Evolutionary conservation across 2,329 filamentous ascomycete species (phyloP).

Genomic region (Cryphonectria radicalis): DNA sequence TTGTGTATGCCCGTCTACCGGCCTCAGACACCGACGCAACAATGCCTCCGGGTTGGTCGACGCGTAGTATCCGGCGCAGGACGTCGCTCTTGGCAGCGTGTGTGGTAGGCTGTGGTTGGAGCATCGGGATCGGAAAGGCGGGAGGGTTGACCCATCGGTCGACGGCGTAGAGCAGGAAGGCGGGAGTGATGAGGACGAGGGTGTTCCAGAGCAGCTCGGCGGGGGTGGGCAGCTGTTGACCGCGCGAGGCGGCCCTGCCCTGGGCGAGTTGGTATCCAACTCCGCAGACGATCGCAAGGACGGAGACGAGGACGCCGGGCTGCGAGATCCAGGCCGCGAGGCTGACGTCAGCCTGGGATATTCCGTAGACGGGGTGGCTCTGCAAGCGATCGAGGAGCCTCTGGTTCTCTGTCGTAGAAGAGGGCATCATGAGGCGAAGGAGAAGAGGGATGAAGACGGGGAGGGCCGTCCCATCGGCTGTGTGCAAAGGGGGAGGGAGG

Average conservation of each 20-base stretch:
- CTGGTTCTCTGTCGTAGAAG: conserved; percentile 17
- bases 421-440: conserved; percentile 28
- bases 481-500: not conserved
- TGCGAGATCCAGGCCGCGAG: conserved; percentile 41
- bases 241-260: conserved; percentile 32
- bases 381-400: conserved; percentile 24
- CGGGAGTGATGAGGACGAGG: conserved; percentile 61
- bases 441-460: conserved; percentile 12
- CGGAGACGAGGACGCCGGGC: conserved; percentile 42
- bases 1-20: conserved; percentile 59
- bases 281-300: conserved; percentile 41
- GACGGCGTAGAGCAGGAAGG: conserved; percentile 59
- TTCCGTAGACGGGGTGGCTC: conserved; percentile 27
- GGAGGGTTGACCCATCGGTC: conserved; percentile 59
- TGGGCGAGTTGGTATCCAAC: conserved; percentile 42
- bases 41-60: conserved; percentile 57
- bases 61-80: conserved; percentile 65
- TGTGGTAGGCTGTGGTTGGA: conserved; percentile 43
- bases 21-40: conserved; percentile 62
- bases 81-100: conserved; percentile 67
- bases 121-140: conserved; percentile 46
- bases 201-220: conserved; percentile 63
- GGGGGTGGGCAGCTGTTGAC: conserved; percentile 38
- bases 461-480: conserved; percentile 20
- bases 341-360: conserved; percentile 33